Conservation (phyloP, 208 protist species). For the Trypanosoma theileri region DNA sequence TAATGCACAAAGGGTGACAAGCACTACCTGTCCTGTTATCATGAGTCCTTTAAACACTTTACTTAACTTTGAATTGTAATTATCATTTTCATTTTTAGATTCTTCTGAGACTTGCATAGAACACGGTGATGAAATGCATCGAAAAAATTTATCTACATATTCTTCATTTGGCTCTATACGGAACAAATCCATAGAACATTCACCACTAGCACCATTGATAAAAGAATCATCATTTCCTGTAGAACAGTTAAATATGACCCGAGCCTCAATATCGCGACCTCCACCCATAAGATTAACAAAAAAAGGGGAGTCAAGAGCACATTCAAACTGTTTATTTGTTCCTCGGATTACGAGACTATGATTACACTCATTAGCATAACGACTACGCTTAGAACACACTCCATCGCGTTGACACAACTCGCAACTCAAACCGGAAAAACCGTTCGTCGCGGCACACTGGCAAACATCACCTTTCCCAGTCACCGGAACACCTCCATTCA, state of each 20-base stretch:
- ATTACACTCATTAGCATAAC: conserved; percentile 41
- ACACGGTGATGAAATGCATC: conserved; percentile 54
- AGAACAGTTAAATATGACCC: conserved; percentile 67
- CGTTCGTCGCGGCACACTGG: conserved; percentile 39
- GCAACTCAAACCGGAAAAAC: conserved; percentile 67
- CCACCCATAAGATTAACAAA: conserved; percentile 68
- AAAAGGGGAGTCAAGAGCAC: conserved; percentile 46
- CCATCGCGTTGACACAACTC: conserved; percentile 59
- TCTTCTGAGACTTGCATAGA: conserved; percentile 38
- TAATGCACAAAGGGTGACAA: conserved; percentile 51
- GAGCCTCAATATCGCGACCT: conserved; percentile 57
- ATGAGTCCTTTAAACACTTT: conserved; percentile 37
- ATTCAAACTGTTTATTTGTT: conserved; percentile 82
- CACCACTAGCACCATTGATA: conserved; percentile 26
- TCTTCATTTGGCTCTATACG: conserved; percentile 61
- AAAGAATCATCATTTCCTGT: conserved; percentile 53
- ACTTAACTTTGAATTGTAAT: conserved; percentile 3
- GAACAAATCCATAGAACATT: conserved; percentile 68
- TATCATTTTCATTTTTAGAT: conserved; percentile 11
- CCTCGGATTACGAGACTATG: conserved; percentile 42
- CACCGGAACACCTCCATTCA: conserved; percentile 47
- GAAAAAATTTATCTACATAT: conserved; percentile 82
- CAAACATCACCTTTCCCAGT: conserved; percentile 30
- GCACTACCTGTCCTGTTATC: conserved; percentile 37
- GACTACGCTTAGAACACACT: conserved; percentile 42